These are phyloP conservation scores for Thielaviopsis musarum DNA, from an alignment of 2,329 filamentous ascomycete species.

Conservation along the genomic window DNA sequence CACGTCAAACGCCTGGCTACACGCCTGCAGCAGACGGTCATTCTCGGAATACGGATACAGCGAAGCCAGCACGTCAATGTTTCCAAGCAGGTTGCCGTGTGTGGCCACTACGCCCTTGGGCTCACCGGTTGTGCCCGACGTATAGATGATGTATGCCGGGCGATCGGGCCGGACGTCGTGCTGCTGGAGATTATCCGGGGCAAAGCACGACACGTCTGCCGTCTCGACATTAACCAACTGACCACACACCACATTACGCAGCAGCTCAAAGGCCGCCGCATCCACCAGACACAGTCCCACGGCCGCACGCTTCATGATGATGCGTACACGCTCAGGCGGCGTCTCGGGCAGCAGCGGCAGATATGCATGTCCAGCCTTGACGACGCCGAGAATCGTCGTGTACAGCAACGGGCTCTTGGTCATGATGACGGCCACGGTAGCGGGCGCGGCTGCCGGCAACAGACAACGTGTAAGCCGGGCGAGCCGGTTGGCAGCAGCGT, in stretches of 20 bases:
- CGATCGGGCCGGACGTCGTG: constrained; percentile 27
- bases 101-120: constrained; percentile 71
- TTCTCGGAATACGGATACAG: constrained; percentile 41
- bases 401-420: constrained; percentile 63
- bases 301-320: constrained; percentile 45
- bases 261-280: constrained; percentile 12
- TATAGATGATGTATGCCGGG: constrained; percentile 65
- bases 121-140: constrained; percentile 63
- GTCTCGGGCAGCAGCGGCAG: constrained; percentile 63
- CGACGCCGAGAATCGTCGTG: constrained; percentile 51
- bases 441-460: background rate
- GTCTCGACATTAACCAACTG: constrained; percentile 21
- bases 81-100: constrained; percentile 58
- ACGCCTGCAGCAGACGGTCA: constrained; percentile 60
- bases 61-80: constrained; percentile 47
- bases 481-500: constrained; percentile 44
- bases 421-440: constrained; percentile 50
- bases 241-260: constrained; percentile 13
- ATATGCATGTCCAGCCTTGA: constrained; percentile 64
- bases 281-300: constrained; percentile 30
- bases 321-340: constrained; percentile 39
- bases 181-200: constrained; percentile 22
- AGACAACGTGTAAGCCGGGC: constrained; percentile 23
- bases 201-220: constrained; percentile 17
- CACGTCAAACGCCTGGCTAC: constrained; percentile 72